These are phyloP conservation scores for Zalaria obscura DNA, from an alignment of 2,329 filamentous ascomycete species.

Conservation along the genomic window DNA sequence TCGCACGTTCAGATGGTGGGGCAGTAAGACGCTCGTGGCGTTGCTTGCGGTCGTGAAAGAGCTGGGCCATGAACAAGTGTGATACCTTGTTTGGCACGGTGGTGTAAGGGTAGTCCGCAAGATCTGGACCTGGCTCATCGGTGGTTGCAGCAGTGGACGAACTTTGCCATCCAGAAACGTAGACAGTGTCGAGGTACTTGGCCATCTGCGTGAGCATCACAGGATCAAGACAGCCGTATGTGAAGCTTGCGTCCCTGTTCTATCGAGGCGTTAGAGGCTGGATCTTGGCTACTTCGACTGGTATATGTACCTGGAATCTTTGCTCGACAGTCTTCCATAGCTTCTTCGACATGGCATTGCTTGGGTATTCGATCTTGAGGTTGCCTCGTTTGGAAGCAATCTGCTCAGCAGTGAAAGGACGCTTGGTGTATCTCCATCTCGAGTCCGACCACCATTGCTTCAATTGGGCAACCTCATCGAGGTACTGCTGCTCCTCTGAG, in stretches of 20 bases:
- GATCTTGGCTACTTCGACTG: constrained; percentile 10
- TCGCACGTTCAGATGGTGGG: constrained; percentile 56
- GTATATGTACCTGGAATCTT: constrained; percentile 57
- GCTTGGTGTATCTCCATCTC: constrained; percentile 83
- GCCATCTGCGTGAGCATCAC: constrained; percentile 99
- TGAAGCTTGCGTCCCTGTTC: constrained; percentile 78
- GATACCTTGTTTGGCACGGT: constrained; percentile 97
- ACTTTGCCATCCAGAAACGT: constrained; percentile 97
- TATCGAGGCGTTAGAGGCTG: constrained; percentile 22
- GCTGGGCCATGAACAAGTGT: constrained; percentile 94
- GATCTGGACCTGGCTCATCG: constrained; percentile 91
- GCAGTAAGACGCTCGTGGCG: constrained; percentile 79
- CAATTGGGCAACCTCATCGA: constrained; percentile 71
- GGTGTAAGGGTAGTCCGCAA: constrained; percentile 88
- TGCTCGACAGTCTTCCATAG: constrained; percentile 80
- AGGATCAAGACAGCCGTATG: constrained; percentile 92
- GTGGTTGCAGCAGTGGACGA: constrained; percentile 90
- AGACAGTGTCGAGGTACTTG: constrained; percentile 95
- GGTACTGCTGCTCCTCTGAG: constrained; percentile 60
- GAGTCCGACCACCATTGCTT: constrained; percentile 91
- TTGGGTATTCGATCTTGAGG: constrained; percentile 80
- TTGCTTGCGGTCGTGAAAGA: constrained; percentile 99
- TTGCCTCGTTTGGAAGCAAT: constrained; percentile 92
- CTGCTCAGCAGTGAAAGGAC: constrained; percentile 89
- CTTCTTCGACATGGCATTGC: constrained; percentile 84